Base-by-base conservation (phyloP, 352 stramenopile species). In the Globisporangium orthogonon region DNA sequence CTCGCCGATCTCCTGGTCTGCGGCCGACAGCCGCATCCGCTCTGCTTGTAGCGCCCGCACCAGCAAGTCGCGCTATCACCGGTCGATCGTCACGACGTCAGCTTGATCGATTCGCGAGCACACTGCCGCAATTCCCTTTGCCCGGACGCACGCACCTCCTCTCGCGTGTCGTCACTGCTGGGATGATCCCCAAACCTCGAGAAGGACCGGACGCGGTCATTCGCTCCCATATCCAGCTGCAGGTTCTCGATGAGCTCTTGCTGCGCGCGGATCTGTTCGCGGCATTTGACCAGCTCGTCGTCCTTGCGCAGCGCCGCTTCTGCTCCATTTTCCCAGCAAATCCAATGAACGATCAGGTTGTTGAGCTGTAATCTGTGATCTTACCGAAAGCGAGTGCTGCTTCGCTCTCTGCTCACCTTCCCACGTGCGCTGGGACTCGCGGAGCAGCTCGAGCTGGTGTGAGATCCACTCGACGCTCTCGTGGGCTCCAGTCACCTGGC, bases 221-320 rank as follows among this genome's bases (percentile, higher is more conserved):
- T 23, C 23, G 2, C 2, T 58, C 44, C 28, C 68, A 78, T 60
- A 50, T 86, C 76, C 15, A 60, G 62, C 65, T 78, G 70, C 44
- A 86, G 64, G 45, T 86, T 84, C 31, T 91, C 81, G 23, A 91
- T 68, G 35, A 57, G 56, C 17, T 71, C 39, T 41, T 89, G 81
- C 52, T 89, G 81, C 4, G 78, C 66, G 48, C 70, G 76, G 54
- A 89, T 83, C 49, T 91, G 78, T 14, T 71, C 63, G 3, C 66
- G 65, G 17, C 73, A 58, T 13, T 65, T 56, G n/a, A 71, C 62
- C 3, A 89, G 60, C 14, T 81, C 71, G 30, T 63, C 47, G 31
- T 77, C 65, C 35, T 40, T 40, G 35, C 35, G 3, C 7, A 40
- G 9, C 9, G 3, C 35, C 9, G 35, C 35, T 4, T 14, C 35